These are phyloP conservation scores for Cyberlindnera euphorbiae DNA, from an alignment of 805 yeast species.

Conservation along the genomic window DNA sequence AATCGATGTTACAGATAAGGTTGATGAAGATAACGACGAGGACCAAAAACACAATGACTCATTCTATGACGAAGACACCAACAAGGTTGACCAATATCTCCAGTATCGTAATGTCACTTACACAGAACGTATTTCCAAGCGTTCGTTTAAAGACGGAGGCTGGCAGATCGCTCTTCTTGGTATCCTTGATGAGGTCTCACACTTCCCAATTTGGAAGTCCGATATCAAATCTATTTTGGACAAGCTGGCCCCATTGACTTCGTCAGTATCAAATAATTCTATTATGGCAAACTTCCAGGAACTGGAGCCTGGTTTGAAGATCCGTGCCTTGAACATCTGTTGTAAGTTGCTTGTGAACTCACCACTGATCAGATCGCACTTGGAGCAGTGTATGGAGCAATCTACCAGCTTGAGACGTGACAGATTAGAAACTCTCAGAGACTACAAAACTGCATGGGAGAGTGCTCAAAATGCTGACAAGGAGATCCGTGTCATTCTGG, in stretches of 20 bases:
- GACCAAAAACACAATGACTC: slow-evolving; percentile 15
- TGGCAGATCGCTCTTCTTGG: slow-evolving; percentile 83
- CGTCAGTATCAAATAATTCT: slow-evolving; percentile 43
- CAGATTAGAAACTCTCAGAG: slow-evolving; percentile 60
- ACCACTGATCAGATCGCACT: slow-evolving; percentile 50
- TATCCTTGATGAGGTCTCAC: slow-evolving; percentile 54
- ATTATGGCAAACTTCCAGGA: slow-evolving; percentile 53
- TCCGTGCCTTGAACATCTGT: slow-evolving; percentile 55
- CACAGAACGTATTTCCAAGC: slow-evolving; percentile 70
- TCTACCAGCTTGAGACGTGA: slow-evolving; percentile 59
- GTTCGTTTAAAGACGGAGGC: slow-evolving; percentile 76
- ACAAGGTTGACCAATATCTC: slow-evolving; percentile 34
- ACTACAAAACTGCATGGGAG: slow-evolving; percentile 50
- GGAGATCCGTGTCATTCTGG: slow-evolving; percentile 31
- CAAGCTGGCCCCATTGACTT: slow-evolving; percentile 52
- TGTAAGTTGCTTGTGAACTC: slow-evolving; percentile 60
- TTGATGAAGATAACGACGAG: slow-evolving; percentile 21
- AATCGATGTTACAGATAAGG: slow-evolving; percentile 5
- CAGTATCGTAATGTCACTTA: slow-evolving; percentile 62
- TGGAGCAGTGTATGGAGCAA: slow-evolving; percentile 66
- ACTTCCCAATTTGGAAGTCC: slow-evolving; percentile 48
- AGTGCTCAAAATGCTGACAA: slow-evolving; percentile 42
- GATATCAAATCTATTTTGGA: slow-evolving; percentile 48
- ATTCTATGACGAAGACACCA: slow-evolving; percentile 16
- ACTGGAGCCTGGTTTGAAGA: slow-evolving; percentile 48